Conservation (phyloP, 192 early-diverging fungal species). For the Backusella macrospora region DNA sequence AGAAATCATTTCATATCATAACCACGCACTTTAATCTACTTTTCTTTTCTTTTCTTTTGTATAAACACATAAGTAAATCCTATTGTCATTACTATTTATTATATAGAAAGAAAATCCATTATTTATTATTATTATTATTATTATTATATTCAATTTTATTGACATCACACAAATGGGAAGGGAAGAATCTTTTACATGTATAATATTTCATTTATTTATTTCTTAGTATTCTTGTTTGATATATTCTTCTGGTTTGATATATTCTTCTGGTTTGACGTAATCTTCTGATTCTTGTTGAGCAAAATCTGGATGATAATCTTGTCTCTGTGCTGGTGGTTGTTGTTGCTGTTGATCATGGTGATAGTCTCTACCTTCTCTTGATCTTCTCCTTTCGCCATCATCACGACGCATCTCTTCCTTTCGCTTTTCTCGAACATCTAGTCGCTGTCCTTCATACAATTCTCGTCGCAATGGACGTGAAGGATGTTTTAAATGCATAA, state of each 20-base stretch:
- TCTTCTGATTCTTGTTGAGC: neutral
- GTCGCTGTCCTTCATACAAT: slow-evolving; percentile 79
- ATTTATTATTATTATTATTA: too few relatives aligned
- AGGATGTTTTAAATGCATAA: slow-evolving; percentile 96
- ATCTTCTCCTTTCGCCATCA: slow-evolving; percentile 26
- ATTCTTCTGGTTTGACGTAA: neutral
- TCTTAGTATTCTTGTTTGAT: neutral
- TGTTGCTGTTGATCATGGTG: neutral
- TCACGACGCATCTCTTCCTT: slow-evolving; percentile 39
- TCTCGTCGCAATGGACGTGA: slow-evolving; percentile 76
- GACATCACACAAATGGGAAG: neutral
- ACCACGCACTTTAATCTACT: neutral
- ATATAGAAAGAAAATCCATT: too few relatives aligned
- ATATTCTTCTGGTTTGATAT: neutral
- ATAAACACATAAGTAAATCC: too few relatives aligned
- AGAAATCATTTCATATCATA: neutral
- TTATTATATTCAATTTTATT: neutral
- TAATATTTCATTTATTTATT: neutral
- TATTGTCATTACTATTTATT: too few relatives aligned
- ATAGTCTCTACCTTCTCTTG: slow-evolving; percentile 12
- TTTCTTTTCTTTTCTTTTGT: too few relatives aligned
- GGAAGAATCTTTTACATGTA: too few relatives aligned
- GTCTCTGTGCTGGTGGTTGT: neutral
- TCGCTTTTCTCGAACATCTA: slow-evolving; percentile 54
- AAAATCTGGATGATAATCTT: neutral